These are phyloP conservation scores for Candida sp. DNA, from an alignment of 1,139 yeast species.

Conservation along the genomic window DNA sequence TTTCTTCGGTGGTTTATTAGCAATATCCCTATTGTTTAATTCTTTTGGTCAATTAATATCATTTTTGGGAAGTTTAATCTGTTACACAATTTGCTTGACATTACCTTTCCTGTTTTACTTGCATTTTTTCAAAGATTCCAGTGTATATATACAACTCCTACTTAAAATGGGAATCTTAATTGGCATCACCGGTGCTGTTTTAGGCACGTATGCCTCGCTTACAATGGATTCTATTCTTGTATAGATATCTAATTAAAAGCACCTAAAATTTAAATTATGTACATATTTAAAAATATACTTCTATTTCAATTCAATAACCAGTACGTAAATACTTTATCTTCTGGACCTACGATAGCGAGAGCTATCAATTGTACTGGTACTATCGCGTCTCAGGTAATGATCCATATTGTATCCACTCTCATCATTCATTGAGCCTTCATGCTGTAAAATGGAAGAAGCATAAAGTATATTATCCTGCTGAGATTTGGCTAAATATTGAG, in stretches of 20 bases:
- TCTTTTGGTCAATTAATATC: conserved; percentile 84
- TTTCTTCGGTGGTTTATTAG: conserved; percentile 26
- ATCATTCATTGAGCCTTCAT: conserved; percentile 14
- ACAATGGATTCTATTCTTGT: conserved; percentile 4
- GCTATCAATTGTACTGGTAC: neutral
- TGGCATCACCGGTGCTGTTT: conserved; percentile 44
- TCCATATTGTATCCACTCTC: conserved; percentile 4
- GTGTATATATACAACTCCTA: conserved; percentile 27
- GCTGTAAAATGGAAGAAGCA: conserved; percentile 46
- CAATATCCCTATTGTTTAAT: conserved; percentile 59
- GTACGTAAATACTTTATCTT: neutral
- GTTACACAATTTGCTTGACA: conserved; percentile 76
- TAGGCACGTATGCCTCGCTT: conserved; percentile 39
- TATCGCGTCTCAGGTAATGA: neutral
- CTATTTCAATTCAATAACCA: neutral
- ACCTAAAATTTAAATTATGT: neutral
- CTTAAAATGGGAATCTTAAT: conserved; percentile 45
- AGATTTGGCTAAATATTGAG: conserved; percentile 69
- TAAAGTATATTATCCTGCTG: conserved; percentile 60
- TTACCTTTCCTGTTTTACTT: conserved; percentile 74
- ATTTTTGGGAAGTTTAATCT: conserved; percentile 76
- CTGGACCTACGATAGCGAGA: neutral
- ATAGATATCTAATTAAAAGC: neutral
- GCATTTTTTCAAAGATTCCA: conserved; percentile 50
- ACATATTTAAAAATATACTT: neutral